Percentiles rank a stretch among this genome's conserved stretches.
Evolutionary conservation across 345 rosid species (phyloP).

Genomic region (Salix caprea): DNA sequence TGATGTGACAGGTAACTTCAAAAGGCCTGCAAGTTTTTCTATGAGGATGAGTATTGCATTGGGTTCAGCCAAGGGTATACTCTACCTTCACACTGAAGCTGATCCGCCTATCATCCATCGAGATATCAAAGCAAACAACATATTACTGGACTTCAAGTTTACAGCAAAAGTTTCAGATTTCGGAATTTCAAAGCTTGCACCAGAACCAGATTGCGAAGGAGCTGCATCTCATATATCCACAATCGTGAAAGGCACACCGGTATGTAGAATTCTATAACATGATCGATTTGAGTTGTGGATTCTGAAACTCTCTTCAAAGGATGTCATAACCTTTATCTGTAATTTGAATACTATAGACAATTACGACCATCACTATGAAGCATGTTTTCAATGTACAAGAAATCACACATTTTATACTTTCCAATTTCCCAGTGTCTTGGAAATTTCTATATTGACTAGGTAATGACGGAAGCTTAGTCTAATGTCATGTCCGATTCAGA

Average conservation of each 20-base stretch:
- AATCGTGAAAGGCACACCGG: slow-evolving; percentile 46
- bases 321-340: no score
- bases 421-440: no score
- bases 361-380: no score
- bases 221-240: slow-evolving; percentile 39
- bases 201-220: slow-evolving; percentile 27
- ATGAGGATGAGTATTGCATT: slow-evolving; percentile 37
- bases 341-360: no score
- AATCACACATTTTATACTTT: no score
- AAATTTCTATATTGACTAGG: no score
- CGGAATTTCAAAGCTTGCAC: slow-evolving; percentile 52
- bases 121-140: slow-evolving; percentile 52
- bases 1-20: slow-evolving; percentile 26
- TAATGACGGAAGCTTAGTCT: no score
- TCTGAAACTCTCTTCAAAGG: neutral
- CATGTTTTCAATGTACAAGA: no score
- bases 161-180: slow-evolving; percentile 56
- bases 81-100: slow-evolving; percentile 53
- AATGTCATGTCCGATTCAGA: no score
- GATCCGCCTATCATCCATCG: slow-evolving; percentile 52
- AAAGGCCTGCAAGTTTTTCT: slow-evolving; percentile 21
- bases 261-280: slow-evolving; percentile 8
- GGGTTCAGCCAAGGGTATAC: slow-evolving; percentile 47
- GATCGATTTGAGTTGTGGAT: neutral
- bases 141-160: slow-evolving; percentile 38